These are phyloP conservation scores for Claviceps sp. DNA, from an alignment of 2,329 filamentous ascomycete species.

Conservation along the genomic window DNA sequence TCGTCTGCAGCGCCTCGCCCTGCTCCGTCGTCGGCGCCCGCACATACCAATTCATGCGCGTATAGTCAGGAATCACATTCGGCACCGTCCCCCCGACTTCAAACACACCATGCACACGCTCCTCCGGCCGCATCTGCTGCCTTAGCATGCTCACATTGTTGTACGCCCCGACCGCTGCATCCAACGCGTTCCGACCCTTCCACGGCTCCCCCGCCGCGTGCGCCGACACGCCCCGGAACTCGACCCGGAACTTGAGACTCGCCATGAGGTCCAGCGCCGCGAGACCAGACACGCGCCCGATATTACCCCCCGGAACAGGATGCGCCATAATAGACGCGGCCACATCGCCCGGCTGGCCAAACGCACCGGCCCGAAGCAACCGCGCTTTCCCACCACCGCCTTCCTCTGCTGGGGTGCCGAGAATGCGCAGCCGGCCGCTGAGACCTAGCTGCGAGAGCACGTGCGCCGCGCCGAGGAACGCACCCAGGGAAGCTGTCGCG, in stretches of 20 bases:
- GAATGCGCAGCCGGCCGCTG: conserved; percentile 21
- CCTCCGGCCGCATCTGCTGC: conserved; percentile 23
- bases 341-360: conserved; percentile 7
- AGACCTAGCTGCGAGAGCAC: conserved; percentile 16
- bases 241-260: conserved; percentile 10
- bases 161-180: conserved; percentile 23
- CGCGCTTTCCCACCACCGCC: conserved; percentile 25
- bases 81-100: conserved; percentile 22
- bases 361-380: conserved; percentile 13
- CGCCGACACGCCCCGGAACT: conserved; percentile 20
- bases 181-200: conserved; percentile 24
- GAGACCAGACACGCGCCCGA: neutral
- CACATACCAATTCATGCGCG: conserved; percentile 26
- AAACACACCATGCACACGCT: conserved; percentile 25
- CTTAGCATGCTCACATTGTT: conserved; percentile 22
- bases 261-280: conserved; percentile 3
- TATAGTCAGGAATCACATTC: conserved; percentile 26
- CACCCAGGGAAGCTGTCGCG: conserved; percentile 23
- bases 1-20: conserved; percentile 14
- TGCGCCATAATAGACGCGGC: conserved; percentile 18
- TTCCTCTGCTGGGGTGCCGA: conserved; percentile 30
- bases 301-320: conserved; percentile 5
- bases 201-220: conserved; percentile 24
- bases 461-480: conserved; percentile 23
- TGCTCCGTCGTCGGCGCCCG: conserved; percentile 20